Evolutionary conservation across 2,329 filamentous ascomycete species (phyloP).

Genomic region (Emergomyces pasteurianus): DNA sequence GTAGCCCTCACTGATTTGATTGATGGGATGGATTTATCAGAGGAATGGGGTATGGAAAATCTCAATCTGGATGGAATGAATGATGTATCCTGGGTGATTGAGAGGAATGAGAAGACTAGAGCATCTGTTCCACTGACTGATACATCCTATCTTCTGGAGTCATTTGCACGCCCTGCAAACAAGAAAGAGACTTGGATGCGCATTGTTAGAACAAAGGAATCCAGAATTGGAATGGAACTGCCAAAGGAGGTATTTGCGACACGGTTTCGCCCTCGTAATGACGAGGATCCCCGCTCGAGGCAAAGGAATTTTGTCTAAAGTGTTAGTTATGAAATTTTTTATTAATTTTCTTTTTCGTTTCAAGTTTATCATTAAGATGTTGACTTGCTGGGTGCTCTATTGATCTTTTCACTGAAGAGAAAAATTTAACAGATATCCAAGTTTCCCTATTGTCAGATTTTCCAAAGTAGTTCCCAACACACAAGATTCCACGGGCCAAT

Average conservation of each 20-base stretch:
- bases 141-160: no score
- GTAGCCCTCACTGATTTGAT: neutral
- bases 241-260: neutral
- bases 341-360: no score
- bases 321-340: no score
- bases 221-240: neutral
- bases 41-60: neutral
- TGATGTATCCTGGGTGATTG: neutral
- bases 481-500: no score
- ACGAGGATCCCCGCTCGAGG: neutral
- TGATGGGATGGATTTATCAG: conserved; percentile 1
- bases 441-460: no score
- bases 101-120: neutral
- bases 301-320: neutral
- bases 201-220: no score
- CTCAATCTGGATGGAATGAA: neutral
- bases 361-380: no score
- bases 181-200: no score
- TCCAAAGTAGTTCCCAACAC: no score
- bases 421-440: no score
- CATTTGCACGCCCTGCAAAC: neutral
- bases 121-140: neutral
- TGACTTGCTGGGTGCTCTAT: no score
- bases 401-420: no score
- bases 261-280: neutral